Conservation (phyloP, 129 eudicot genomes). For the Saposhnikovia divaricata region DNA sequence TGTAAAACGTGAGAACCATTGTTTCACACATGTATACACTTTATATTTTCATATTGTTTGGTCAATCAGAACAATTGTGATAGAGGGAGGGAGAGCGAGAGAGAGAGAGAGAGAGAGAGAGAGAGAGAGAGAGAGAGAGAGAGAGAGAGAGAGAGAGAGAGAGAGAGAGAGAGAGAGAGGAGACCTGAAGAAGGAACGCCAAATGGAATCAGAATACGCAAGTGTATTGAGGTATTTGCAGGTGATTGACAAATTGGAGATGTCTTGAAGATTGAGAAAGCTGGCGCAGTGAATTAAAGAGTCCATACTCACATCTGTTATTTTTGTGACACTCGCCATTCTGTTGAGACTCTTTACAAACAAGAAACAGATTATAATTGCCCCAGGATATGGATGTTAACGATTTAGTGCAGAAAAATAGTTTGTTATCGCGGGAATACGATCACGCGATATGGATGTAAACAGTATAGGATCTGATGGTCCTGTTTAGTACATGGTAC, state of each 20-base stretch:
- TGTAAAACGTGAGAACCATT: no score
- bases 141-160: background rate
- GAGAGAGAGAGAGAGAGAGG: background rate
- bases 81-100: background rate
- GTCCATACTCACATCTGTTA: conserved; percentile 56
- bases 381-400: no score
- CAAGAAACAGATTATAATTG: background rate
- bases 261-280: conserved; percentile 46
- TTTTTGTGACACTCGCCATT: conserved; percentile 19
- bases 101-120: background rate
- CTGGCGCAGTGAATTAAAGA: conserved; percentile 46
- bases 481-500: background rate
- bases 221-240: conserved; percentile 53
- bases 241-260: conserved; percentile 54
- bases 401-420: no score
- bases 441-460: background rate
- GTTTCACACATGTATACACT: no score
- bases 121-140: background rate
- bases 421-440: background rate
- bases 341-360: background rate
- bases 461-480: background rate
- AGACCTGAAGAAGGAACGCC: conserved; percentile 72
- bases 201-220: conserved; percentile 61
- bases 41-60: no score
- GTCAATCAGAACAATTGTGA: no score